Evolutionary conservation across 2,329 filamentous ascomycete species (phyloP).

Genomic region (Podosphaera fusca): DNA sequence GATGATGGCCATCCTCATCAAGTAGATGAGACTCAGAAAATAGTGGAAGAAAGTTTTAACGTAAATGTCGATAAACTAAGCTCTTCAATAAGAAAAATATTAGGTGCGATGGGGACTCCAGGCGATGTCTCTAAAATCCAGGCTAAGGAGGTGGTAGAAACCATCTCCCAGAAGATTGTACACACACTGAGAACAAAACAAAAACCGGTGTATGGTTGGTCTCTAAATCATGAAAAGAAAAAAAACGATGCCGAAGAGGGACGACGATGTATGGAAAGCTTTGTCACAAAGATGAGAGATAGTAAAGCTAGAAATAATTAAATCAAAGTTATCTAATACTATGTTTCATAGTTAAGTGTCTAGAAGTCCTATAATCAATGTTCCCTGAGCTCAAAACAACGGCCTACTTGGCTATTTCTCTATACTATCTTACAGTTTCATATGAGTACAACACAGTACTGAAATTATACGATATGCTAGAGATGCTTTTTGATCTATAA

Average conservation of each 20-base stretch:
- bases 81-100: constrained; percentile 30
- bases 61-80: constrained; percentile 43
- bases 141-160: constrained; percentile 53
- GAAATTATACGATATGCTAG: constrained; percentile 1
- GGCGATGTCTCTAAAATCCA: constrained; percentile 50
- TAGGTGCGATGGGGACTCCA: constrained; percentile 44
- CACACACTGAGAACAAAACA: constrained; percentile 42
- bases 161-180: constrained; percentile 48
- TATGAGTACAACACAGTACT: constrained; percentile 4
- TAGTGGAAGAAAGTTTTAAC: constrained; percentile 37
- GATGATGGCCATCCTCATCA: constrained; percentile 30
- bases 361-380: background rate
- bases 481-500: background rate
- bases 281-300: constrained; percentile 6
- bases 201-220: constrained; percentile 47
- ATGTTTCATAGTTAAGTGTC: background rate
- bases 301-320: background rate
- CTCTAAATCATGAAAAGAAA: constrained; percentile 11
- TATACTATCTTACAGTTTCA: constrained; percentile 15
- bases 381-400: background rate
- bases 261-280: constrained; percentile 11
- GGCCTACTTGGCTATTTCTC: constrained; percentile 10
- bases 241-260: constrained; percentile 18
- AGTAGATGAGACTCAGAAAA: constrained; percentile 14
- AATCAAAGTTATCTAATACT: background rate